A percentile compares a stretch with the other conserved stretches of the same genome.
Evolutionary conservation across 768 basidiomycete species (phyloP).

Genomic region (Mycena amicta): DNA sequence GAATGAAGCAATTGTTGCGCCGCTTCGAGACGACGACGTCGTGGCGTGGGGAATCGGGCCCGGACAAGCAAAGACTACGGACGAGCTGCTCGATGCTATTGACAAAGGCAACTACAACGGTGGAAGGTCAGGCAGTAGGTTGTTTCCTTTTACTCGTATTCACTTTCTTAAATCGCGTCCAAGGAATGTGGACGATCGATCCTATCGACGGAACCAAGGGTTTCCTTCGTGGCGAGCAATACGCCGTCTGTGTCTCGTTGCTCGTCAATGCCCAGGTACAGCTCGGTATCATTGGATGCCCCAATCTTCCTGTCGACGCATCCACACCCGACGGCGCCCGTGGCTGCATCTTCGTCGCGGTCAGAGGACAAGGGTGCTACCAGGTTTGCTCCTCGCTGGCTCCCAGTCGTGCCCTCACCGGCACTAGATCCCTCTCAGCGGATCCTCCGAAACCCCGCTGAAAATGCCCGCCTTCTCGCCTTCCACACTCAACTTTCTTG

Average conservation of each 20-base stretch:
- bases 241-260: conserved; percentile 87
- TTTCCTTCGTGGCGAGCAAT: conserved; percentile 90
- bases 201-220: conserved; percentile 95
- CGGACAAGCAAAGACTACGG: conserved; percentile 49
- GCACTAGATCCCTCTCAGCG: conserved; percentile 57
- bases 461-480: conserved; percentile 53
- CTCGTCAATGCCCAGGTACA: conserved; percentile 78
- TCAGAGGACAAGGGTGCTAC: conserved; percentile 83
- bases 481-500: conserved; percentile 68
- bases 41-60: conserved; percentile 75
- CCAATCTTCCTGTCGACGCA: conserved; percentile 74
- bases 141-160: neutral
- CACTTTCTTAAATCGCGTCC: conserved; percentile 2
- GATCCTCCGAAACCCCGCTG: conserved; percentile 50
- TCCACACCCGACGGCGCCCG: conserved; percentile 56
- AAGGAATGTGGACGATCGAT: conserved; percentile 87
- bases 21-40: conserved; percentile 58
- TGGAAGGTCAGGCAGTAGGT: conserved; percentile 72
- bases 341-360: conserved; percentile 85
- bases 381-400: conserved; percentile 34
- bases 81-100: conserved; percentile 79
- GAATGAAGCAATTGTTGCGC: conserved; percentile 69
- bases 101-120: conserved; percentile 81
- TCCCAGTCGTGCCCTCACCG: neutral
- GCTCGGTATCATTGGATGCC: conserved; percentile 89